These are phyloP conservation scores for Grigorovia yakushimaensis DNA, from an alignment of 805 yeast genomes.

Conservation along the genomic window DNA sequence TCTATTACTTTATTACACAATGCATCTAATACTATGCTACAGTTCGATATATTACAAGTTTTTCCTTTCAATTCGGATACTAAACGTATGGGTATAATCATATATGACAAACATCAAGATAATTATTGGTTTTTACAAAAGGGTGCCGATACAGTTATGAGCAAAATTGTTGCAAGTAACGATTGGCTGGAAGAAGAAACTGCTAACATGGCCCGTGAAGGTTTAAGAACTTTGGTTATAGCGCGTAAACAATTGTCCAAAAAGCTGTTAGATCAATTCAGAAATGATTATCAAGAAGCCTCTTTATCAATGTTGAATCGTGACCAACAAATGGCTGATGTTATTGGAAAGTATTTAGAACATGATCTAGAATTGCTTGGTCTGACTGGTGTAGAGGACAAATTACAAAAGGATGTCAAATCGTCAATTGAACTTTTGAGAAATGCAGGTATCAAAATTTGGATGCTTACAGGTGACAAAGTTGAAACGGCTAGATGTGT, in stretches of 20 bases:
- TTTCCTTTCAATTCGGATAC: constrained; percentile 96
- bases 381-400: constrained; percentile 95
- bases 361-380: constrained; percentile 79
- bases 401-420: constrained; percentile 83
- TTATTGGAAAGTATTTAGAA: constrained; percentile 63
- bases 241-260: constrained; percentile 66
- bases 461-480: constrained; percentile 99
- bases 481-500: constrained; percentile 98
- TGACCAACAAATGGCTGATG: constrained; percentile 62
- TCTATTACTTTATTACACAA: constrained; percentile 60
- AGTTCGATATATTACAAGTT: constrained; percentile 63
- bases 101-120: constrained; percentile 49
- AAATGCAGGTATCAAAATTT: constrained; percentile 93
- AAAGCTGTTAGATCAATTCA: constrained; percentile 52
- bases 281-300: constrained; percentile 57
- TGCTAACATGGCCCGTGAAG: constrained; percentile 96
- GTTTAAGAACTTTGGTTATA: constrained; percentile 86
- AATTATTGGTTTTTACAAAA: constrained; percentile 82
- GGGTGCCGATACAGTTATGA: constrained; percentile 97
- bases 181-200: constrained; percentile 99
- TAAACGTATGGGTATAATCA: constrained; percentile 90
- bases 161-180: constrained; percentile 65
- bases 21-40: constrained; percentile 39
- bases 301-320: constrained; percentile 70
- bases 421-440: constrained; percentile 83